phyloP scores from a whole-genome alignment of 148 eudicot genomes.

The Rhododendron griersonianum region DNA sequence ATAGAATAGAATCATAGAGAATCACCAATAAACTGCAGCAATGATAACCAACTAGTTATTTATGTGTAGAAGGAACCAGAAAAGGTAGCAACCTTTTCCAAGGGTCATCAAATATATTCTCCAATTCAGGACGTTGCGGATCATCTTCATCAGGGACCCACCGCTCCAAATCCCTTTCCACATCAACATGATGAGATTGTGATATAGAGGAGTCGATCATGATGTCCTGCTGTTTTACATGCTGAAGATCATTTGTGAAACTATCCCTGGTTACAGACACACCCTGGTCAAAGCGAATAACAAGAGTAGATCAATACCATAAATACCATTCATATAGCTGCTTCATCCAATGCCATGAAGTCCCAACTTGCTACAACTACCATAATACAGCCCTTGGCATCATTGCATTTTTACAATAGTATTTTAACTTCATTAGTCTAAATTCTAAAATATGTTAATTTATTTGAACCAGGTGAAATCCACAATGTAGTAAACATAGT shows the following conservation, averaged over 20 bases:
- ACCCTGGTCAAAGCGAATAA: slow-evolving; percentile 44
- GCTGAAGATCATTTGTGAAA: slow-evolving; percentile 51
- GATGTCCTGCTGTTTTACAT: slow-evolving; percentile 60
- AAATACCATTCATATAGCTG: not conserved
- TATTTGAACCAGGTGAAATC: not conserved
- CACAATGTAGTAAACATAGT: not conserved
- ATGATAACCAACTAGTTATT: not conserved
- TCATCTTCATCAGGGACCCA: slow-evolving; percentile 89
- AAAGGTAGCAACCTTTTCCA: slow-evolving; percentile 63
- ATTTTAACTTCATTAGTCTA: not conserved
- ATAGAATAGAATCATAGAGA: slow-evolving; percentile 4
- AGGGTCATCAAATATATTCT: slow-evolving; percentile 63
- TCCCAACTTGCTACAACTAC: not conserved
- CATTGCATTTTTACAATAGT: not conserved
- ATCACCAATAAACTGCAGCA: slow-evolving; percentile 1
- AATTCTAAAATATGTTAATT: not conserved
- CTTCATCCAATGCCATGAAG: not conserved
- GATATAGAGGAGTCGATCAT: slow-evolving; percentile 88
- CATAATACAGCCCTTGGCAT: not conserved
- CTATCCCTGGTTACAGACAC: slow-evolving; percentile 67
- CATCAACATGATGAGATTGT: slow-evolving; percentile 61
- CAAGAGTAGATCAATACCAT: not conserved
- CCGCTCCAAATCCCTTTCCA: slow-evolving; percentile 72
- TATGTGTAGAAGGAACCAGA: not conserved
- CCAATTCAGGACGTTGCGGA: slow-evolving; percentile 69